Conservation (phyloP, 768 basidiomycete genomes). For the Suillus variegatus region DNA sequence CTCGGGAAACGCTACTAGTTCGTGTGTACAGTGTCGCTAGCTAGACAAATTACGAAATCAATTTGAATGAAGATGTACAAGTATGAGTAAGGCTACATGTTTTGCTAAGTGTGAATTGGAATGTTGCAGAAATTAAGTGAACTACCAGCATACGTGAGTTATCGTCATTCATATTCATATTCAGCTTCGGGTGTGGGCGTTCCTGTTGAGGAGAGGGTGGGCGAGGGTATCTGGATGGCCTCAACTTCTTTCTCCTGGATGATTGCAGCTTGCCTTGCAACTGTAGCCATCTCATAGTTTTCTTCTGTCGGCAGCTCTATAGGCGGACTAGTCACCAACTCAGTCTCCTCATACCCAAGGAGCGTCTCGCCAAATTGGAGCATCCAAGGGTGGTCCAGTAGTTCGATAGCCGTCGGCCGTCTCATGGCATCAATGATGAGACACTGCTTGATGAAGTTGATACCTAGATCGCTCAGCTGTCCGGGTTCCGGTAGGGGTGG, state of each 20-base stretch:
- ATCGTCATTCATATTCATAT: conserved; percentile 17
- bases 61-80: not conserved
- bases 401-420: conserved; percentile 82
- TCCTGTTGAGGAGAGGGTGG: conserved; percentile 45
- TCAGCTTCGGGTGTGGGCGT: conserved; percentile 32
- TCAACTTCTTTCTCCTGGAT: conserved; percentile 64
- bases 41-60: not conserved
- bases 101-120: conserved; percentile 3
- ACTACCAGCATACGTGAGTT: not conserved
- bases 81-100: conserved; percentile 9
- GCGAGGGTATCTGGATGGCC: conserved; percentile 51
- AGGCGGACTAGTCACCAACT: conserved; percentile 51
- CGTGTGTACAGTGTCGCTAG: not conserved
- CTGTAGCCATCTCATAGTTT: conserved; percentile 49
- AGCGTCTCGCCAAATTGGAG: conserved; percentile 75
- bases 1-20: conserved; percentile 24
- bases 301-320: conserved; percentile 47
- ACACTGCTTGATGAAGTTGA: conserved; percentile 92
- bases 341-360: conserved; percentile 64
- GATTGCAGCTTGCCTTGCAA: conserved; percentile 57
- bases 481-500: conserved; percentile 92
- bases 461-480: conserved; percentile 86
- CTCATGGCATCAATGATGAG: conserved; percentile 82
- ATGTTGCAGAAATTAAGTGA: not conserved
- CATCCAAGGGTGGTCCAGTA: conserved; percentile 92